Percentiles rank a stretch among this genome's conserved stretches.
These are phyloP conservation scores for Polygonum aviculare DNA, from an alignment of 148 eudicot genomes.

Conservation along the genomic window DNA sequence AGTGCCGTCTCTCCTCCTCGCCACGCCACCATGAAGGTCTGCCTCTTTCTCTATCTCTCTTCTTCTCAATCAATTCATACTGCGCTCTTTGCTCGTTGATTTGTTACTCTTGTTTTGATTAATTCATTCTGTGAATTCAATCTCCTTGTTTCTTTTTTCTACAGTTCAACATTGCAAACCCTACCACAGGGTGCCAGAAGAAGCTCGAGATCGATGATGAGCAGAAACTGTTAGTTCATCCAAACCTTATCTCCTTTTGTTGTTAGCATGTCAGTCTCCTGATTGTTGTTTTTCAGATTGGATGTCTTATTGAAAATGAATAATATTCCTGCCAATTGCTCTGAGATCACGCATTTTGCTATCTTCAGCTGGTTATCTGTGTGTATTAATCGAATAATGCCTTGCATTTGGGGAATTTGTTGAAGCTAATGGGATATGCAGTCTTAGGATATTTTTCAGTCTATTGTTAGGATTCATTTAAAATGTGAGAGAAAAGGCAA, in stretches of 20 bases:
- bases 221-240: constrained; percentile 56
- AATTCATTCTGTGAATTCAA: not conserved
- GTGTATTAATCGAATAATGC: not conserved
- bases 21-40: not conserved
- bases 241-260: not conserved
- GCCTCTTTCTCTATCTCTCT: not conserved
- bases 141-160: not conserved
- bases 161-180: constrained; percentile 83
- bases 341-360: not conserved
- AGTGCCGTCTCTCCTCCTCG: not conserved
- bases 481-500: not conserved
- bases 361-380: not conserved
- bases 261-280: not conserved
- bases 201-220: constrained; percentile 92
- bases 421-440: too few species aligned
- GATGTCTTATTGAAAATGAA: not conserved
- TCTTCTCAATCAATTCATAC: not conserved
- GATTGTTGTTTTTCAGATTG: not conserved
- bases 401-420: not conserved
- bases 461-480: not conserved
- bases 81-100: not conserved
- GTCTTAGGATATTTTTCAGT: too few species aligned
- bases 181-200: constrained; percentile 93
- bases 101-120: not conserved
- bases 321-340: not conserved